Base-by-base conservation (phyloP, 108 stramenopile species). In the Nitzschia sp. region DNA sequence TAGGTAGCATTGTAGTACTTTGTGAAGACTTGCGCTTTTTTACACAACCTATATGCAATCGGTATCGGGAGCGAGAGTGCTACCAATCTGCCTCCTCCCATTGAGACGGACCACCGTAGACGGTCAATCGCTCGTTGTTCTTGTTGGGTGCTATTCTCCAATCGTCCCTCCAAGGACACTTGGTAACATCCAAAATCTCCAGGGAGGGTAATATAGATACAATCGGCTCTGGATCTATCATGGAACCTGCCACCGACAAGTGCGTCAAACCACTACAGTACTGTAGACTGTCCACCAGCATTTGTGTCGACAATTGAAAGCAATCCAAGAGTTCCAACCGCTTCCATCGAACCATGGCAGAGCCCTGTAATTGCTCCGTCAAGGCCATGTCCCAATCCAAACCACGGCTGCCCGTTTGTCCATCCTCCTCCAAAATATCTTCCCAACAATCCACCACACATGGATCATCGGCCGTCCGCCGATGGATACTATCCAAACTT, bases 191-290 rank as follows among this genome's bases (percentile, higher is more conserved):
- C 41, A 74, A 26, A 11, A 66, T 58, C 39, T 67, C 26, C 0
- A 74, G 63, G n/a, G 41, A 15, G 2, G 73, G 73, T 34, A 74
- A 39, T 26, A 74, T 6, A 12, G 51, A 14, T 14, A 57, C 65
- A 0, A 74, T 24, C 46, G 46, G 14, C 3, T 48, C 46, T 17
- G 46, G 46, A 48, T 48, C 3, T 10, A 37, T 5, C 29, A 74
- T 55, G 17, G 63, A 74, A n/a, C 73, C 73, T 25, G 73, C 73
- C 22, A 74, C 14, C 6, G 73, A 74, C 14, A 74, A 60, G 38
- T 67, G 73, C 40, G 65, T 74, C 3, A 74, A 67, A 20, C 63
- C 52, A 0, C 65, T 26, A 34, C 65, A 61, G 21, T 67, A 60
- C 43, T 67, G 62, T 14, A 74, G 40, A 38, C 56, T 54, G 5